These are phyloP conservation scores for Phaffia australis DNA, from an alignment of 768 basidiomycete genomes.

Conservation along the genomic window DNA sequence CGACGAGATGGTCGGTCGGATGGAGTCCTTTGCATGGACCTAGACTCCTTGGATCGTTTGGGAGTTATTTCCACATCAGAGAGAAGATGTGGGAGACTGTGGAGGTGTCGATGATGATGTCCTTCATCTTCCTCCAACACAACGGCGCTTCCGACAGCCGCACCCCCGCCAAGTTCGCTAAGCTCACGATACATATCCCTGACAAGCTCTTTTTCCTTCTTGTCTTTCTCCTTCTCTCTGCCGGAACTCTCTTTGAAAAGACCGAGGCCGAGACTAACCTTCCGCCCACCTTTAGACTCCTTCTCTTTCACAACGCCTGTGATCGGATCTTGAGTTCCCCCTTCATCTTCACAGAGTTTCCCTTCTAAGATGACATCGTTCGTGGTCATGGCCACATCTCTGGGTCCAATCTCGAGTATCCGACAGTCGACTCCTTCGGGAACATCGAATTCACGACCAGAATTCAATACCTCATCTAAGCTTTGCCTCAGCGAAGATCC, in stretches of 20 bases:
- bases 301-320: constrained; percentile 29
- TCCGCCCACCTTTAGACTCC: constrained; percentile 35
- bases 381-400: constrained; percentile 32
- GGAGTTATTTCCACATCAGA: neutral
- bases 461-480: constrained; percentile 35
- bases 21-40: neutral
- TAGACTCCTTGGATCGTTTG: neutral
- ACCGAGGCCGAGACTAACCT: constrained; percentile 40
- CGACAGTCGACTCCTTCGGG: too few species aligned
- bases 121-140: constrained; percentile 1
- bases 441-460: too few species aligned
- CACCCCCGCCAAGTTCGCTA: neutral
- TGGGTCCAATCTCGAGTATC: neutral
- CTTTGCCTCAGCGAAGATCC: constrained; percentile 32
- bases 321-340: neutral
- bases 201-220: constrained; percentile 22
- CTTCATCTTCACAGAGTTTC: neutral
- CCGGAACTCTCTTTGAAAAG: constrained; percentile 39
- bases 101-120: neutral
- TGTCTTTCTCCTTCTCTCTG: constrained; percentile 22
- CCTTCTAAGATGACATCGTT: constrained; percentile 29
- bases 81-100: constrained; percentile 6
- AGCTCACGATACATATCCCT: neutral
- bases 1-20: neutral
- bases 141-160: neutral